Evolutionary conservation across 768 basidiomycete genomes (phyloP).

Genomic region (Mycena vulgaris): DNA sequence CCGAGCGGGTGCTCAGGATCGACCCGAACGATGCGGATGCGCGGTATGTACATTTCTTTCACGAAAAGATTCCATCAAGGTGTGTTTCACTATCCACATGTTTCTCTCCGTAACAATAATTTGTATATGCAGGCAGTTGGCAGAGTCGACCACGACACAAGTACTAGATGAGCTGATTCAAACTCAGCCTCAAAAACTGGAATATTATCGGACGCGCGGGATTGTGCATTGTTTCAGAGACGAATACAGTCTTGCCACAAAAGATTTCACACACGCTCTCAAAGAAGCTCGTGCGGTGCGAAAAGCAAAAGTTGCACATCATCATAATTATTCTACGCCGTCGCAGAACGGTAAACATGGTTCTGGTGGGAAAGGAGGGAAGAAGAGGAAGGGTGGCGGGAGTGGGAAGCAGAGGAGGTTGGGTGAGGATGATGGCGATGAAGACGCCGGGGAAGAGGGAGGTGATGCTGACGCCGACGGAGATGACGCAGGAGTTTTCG

Average conservation of each 20-base stretch:
- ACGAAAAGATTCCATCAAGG: slow-evolving; percentile 96
- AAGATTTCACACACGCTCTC: slow-evolving; percentile 87
- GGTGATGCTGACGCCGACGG: slow-evolving; percentile 25
- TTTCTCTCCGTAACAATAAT: slow-evolving; percentile 22
- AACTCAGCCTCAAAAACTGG: slow-evolving; percentile 80
- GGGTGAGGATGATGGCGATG: slow-evolving; percentile 50
- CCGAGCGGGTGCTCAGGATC: slow-evolving; percentile 84
- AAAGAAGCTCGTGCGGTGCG: slow-evolving; percentile 83
- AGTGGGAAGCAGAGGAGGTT: slow-evolving; percentile 54
- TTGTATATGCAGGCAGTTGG: slow-evolving; percentile 75
- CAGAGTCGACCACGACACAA: slow-evolving; percentile 86
- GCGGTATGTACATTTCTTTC: slow-evolving; percentile 85
- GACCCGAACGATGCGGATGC: slow-evolving; percentile 50
- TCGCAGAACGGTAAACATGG: slow-evolving; percentile 46
- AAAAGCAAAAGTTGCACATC: slow-evolving; percentile 73
- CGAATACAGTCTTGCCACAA: slow-evolving; percentile 80
- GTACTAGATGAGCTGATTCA: slow-evolving; percentile 86
- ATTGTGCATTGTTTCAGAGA: slow-evolving; percentile 93
- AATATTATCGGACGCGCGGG: slow-evolving; percentile 91
- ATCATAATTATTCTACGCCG: slow-evolving; percentile 55
- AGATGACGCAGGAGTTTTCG: slow-evolving; percentile 55
- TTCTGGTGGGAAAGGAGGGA: slow-evolving; percentile 57
- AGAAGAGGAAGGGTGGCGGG: slow-evolving; percentile 67
- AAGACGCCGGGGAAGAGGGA: slow-evolving; percentile 42
- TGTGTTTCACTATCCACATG: slow-evolving; percentile 44